phyloP scores from a whole-genome alignment of 306 rosid genomes.

The Quercus rubra region DNA sequence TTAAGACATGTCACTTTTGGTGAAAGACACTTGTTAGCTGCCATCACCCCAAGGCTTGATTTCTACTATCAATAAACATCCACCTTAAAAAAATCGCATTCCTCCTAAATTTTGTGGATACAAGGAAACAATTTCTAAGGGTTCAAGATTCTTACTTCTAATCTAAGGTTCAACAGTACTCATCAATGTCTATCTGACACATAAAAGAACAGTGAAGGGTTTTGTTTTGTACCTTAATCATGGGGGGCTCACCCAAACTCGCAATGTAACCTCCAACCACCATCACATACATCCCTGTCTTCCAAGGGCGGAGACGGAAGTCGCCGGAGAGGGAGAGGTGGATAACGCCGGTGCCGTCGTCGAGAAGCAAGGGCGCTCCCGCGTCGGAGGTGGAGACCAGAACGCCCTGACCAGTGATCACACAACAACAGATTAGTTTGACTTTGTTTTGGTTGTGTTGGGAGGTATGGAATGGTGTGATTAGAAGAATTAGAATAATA shows the following conservation, averaged over 20 bases:
- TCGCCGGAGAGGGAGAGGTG: slow-evolving; percentile 55
- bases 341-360: slow-evolving; percentile 72
- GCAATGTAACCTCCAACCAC: slow-evolving; percentile 62
- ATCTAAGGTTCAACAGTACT: too few relatives aligned
- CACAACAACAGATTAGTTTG: too few relatives aligned
- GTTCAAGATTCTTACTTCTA: too few relatives aligned
- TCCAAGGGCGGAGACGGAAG: slow-evolving; percentile 54
- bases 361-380: slow-evolving; percentile 37
- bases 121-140: too few relatives aligned
- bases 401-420: slow-evolving; percentile 40
- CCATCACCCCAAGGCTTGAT: accelerated
- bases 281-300: slow-evolving; percentile 82
- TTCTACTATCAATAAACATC: too few relatives aligned
- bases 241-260: slow-evolving; percentile 40
- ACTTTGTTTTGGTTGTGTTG: not conserved
- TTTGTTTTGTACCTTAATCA: slow-evolving; percentile 46
- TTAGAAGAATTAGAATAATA: not conserved
- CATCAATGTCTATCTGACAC: too few relatives aligned
- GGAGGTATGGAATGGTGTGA: slow-evolving; percentile 13
- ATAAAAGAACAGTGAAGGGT: too few relatives aligned
- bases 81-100: too few relatives aligned
- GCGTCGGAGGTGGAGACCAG: slow-evolving; percentile 38
- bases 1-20: too few relatives aligned
- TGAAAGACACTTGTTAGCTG: accelerated
- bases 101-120: too few relatives aligned